A percentile compares a stretch with the other conserved stretches of the same genome.
Conservation (phyloP, 2,329 filamentous ascomycete genomes). For the Chaetomium sp. region DNA sequence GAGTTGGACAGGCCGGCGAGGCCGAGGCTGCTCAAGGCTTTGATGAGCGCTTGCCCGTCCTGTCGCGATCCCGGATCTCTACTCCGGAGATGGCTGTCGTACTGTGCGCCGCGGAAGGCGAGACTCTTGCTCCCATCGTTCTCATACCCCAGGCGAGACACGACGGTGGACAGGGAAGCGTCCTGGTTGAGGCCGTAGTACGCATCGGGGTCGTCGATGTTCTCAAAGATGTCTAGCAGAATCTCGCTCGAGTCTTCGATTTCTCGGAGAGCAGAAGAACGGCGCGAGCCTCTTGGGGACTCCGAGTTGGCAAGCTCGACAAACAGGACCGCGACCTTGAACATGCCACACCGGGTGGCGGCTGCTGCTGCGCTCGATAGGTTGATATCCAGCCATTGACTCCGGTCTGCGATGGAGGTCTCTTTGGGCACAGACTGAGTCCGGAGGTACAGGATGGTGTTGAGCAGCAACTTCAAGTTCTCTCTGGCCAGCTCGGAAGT, state of each 20-base stretch:
- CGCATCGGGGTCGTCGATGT: conserved; percentile 90
- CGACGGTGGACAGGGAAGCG: conserved; percentile 67
- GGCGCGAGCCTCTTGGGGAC: conserved; percentile 51
- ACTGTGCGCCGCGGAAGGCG: conserved; percentile 82
- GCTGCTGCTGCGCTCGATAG: conserved; percentile 62
- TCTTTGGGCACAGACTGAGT: conserved; percentile 72
- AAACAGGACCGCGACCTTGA: conserved; percentile 78
- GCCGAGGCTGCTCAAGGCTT: conserved; percentile 72
- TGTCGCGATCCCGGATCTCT: conserved; percentile 46
- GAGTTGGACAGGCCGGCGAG: conserved; percentile 80
- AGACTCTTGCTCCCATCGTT: conserved; percentile 79
- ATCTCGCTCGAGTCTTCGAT: conserved; percentile 54
- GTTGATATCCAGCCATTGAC: conserved; percentile 81
- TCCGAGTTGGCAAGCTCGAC: conserved; percentile 65
- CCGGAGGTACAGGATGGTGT: conserved; percentile 79
- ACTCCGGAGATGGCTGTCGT: conserved; percentile 73
- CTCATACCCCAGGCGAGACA: conserved; percentile 83
- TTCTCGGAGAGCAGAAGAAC: conserved; percentile 54
- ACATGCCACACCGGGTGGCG: conserved; percentile 73
- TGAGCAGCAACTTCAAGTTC: conserved; percentile 67
- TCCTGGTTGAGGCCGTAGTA: conserved; percentile 87
- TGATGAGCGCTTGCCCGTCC: conserved; percentile 65
- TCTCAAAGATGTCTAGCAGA: conserved; percentile 77
- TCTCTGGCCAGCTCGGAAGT: conserved; percentile 42
- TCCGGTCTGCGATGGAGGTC: conserved; percentile 68